Conservation (phyloP, 441 rosid genomes). For the Hura crepitans region DNA sequence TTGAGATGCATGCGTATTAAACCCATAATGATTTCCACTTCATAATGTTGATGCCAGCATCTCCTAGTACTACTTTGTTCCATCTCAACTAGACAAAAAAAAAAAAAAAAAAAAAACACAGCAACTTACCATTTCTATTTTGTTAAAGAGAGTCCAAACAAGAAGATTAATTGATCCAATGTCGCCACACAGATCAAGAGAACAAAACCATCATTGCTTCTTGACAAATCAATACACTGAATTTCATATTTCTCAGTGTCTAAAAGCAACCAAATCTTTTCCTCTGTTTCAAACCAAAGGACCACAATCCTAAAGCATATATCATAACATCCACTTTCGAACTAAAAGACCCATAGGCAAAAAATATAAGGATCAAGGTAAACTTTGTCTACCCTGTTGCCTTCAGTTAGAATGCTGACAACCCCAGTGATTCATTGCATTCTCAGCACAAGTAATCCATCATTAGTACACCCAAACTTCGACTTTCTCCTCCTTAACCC, state of each 20-base stretch:
- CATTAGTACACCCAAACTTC: neutral
- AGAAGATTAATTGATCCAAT: neutral
- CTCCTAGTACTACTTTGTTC: too few species aligned
- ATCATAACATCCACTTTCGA: slow-evolving; percentile 16
- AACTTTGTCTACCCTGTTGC: slow-evolving; percentile 14
- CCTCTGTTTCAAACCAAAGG: neutral
- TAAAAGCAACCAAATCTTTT: neutral
- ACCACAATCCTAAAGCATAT: neutral
- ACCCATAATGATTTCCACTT: too few species aligned
- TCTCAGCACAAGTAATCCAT: neutral
- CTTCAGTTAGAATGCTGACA: slow-evolving; percentile 4
- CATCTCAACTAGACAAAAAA: too few species aligned
- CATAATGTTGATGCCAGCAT: too few species aligned
- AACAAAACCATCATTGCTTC: neutral
- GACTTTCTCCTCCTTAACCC: neutral
- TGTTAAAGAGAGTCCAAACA: too few species aligned
- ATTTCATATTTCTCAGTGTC: slow-evolving; percentile 7
- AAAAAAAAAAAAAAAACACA: too few species aligned
- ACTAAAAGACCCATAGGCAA: slow-evolving; percentile 12
- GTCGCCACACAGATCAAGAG: neutral
- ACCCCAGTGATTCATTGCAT: neutral
- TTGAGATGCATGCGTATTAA: too few species aligned
- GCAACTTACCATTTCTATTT: too few species aligned
- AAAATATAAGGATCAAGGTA: slow-evolving; percentile 14
- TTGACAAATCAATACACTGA: neutral